These are phyloP conservation scores for Hamamelis virginiana DNA, from an alignment of 164 flowering plant genomes.

Conservation along the genomic window DNA sequence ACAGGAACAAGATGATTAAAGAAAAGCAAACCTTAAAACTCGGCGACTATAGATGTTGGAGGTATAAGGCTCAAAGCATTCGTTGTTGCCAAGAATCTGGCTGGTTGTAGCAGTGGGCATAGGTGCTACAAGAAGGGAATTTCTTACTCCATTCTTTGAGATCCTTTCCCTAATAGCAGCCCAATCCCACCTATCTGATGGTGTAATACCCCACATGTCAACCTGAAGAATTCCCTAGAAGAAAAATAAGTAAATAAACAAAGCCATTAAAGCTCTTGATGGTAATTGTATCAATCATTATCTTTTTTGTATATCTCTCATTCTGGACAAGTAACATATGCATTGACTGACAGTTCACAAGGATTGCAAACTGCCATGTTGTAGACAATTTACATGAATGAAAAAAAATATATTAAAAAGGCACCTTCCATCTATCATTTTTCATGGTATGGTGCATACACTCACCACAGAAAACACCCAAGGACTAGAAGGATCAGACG, in stretches of 20 bases:
- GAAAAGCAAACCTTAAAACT: slow-evolving; percentile 67
- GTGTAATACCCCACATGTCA: slow-evolving; percentile 90
- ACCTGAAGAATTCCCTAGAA: slow-evolving; percentile 86
- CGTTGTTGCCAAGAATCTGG: slow-evolving; percentile 97
- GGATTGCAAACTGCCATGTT: too few relatives aligned
- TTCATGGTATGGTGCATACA: too few relatives aligned
- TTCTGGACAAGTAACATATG: too few relatives aligned
- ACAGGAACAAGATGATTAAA: background rate
- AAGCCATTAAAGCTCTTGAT: too few relatives aligned
- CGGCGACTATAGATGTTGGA: slow-evolving; percentile 94
- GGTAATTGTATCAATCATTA: too few relatives aligned
- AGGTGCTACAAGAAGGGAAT: slow-evolving; percentile 92
- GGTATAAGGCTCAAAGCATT: slow-evolving; percentile 98
- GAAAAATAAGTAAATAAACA: slow-evolving; percentile 5
- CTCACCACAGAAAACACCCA: too few relatives aligned
- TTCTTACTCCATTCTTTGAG: slow-evolving; percentile 70
- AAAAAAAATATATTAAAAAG: too few relatives aligned
- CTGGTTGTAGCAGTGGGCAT: slow-evolving; percentile 99
- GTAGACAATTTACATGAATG: too few relatives aligned
- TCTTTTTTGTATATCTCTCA: too few relatives aligned
- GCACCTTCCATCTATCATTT: too few relatives aligned
- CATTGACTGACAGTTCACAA: too few relatives aligned
- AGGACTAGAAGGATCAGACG: too few relatives aligned
- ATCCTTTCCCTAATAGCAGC: slow-evolving; percentile 61
- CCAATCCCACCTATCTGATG: slow-evolving; percentile 93